Percentiles rank a stretch among this genome's conserved stretches.
Conservation (phyloP, 257 asterid genomes). For the Gardenia jasminoides region DNA sequence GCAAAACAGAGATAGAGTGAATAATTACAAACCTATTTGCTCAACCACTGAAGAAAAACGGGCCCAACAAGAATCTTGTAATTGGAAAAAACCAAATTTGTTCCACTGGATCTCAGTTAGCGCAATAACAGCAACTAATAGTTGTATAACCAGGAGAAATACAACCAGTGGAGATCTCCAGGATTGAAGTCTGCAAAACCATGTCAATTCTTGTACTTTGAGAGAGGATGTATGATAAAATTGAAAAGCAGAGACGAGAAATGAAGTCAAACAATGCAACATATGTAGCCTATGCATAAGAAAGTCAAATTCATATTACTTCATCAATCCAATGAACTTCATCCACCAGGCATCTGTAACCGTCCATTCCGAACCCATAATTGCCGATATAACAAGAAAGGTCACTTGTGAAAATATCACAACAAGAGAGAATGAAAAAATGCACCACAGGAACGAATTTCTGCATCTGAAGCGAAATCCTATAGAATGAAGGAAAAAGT, state of each 20-base stretch:
- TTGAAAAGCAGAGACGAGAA: neutral
- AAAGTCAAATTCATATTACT: constrained; percentile 37
- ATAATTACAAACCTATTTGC: constrained; percentile 63
- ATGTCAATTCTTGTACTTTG: constrained; percentile 22
- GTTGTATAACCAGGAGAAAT: constrained; percentile 50
- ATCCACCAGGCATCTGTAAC: constrained; percentile 70
- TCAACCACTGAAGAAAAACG: constrained; percentile 58
- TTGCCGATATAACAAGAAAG: constrained; percentile 47
- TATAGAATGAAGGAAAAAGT: constrained; percentile 28
- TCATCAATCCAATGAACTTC: constrained; percentile 66
- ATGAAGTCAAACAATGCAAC: constrained; percentile 1
- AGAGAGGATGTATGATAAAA: neutral
- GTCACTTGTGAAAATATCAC: constrained; percentile 49
- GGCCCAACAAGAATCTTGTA: constrained; percentile 67
- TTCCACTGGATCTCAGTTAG: constrained; percentile 55
- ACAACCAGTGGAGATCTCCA: constrained; percentile 61
- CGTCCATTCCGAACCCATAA: constrained; percentile 46
- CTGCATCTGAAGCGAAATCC: constrained; percentile 64
- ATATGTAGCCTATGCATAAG: neutral
- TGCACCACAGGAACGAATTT: constrained; percentile 57
- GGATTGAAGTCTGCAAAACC: constrained; percentile 60
- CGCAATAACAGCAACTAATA: constrained; percentile 54
- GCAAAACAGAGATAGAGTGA: constrained; percentile 12
- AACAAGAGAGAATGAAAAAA: constrained; percentile 49
- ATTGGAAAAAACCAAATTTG: constrained; percentile 46